Conservation (phyloP, 176 grass and related monocot species). For the Phyllostachys edulis region DNA sequence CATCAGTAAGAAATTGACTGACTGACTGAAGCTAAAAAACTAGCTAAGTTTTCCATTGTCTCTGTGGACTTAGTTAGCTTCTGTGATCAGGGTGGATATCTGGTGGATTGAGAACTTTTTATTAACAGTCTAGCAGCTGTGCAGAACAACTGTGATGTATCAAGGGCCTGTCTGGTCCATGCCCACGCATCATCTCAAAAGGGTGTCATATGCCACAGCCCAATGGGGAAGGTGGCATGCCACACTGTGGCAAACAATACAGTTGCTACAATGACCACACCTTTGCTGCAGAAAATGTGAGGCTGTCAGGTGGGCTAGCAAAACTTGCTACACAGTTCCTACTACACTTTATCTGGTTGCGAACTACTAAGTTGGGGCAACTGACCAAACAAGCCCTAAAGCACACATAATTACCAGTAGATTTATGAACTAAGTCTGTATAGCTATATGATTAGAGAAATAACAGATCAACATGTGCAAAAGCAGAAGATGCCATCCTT, state of each 20-base stretch:
- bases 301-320: not conserved
- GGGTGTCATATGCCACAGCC: not conserved
- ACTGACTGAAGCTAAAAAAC: not conserved
- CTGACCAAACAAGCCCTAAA: slow-evolving; percentile 18
- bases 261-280: not conserved
- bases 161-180: not conserved
- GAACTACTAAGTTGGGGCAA: not conserved
- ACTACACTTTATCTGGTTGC: not conserved
- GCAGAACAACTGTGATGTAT: not conserved
- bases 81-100: slow-evolving; percentile 13
- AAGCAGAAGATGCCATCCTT: slow-evolving; percentile 40
- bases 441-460: slow-evolving; percentile 1
- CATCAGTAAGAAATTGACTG: not conserved
- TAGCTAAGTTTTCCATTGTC: not conserved
- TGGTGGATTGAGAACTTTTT: not conserved
- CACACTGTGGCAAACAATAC: not conserved
- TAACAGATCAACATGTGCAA: not conserved
- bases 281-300: not conserved
- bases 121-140: not conserved
- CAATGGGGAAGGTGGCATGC: not conserved
- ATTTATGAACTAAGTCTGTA: slow-evolving; percentile 18
- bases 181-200: not conserved
- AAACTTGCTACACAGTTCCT: not conserved
- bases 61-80: not conserved
- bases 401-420: not conserved